Percentiles rank a stretch among this genome's conserved stretches.
Evolutionary conservation across 2,329 filamentous ascomycete genomes (phyloP).

Genomic region (Escovopsis weberi): DNA sequence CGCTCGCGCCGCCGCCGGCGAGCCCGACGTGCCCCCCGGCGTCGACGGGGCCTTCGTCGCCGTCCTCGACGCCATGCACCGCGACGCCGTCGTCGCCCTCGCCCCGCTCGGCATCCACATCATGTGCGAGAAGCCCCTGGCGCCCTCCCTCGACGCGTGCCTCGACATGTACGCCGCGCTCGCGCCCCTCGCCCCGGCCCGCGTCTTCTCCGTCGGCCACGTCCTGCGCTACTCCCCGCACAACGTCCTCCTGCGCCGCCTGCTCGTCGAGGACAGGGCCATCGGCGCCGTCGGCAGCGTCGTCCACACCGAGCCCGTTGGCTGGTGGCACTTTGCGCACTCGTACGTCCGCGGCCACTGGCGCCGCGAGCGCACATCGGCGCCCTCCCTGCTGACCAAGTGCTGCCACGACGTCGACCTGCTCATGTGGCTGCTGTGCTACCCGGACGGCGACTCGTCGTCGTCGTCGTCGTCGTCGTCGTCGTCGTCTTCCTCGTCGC

Average conservation of each 20-base stretch:
- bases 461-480: too few species aligned
- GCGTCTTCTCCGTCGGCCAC: constrained; percentile 81
- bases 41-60: constrained; percentile 49
- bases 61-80: constrained; percentile 80
- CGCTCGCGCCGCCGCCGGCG: constrained; percentile 32
- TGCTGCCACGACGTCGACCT: constrained; percentile 95
- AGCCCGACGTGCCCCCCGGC: constrained; percentile 31
- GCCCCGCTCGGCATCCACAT: constrained; percentile 62
- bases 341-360: constrained; percentile 90
- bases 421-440: constrained; percentile 78
- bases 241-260: constrained; percentile 67
- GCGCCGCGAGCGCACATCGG: constrained; percentile 65
- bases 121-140: constrained; percentile 90
- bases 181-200: constrained; percentile 16
- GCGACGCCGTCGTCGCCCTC: constrained; percentile 61
- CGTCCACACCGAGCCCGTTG: constrained; percentile 87
- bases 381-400: constrained; percentile 77
- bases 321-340: constrained; percentile 92
- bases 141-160: constrained; percentile 65
- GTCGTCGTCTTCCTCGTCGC: too few species aligned
- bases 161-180: constrained; percentile 55
- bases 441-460: constrained; percentile 37
- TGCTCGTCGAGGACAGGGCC: constrained; percentile 58
- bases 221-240: constrained; percentile 88
- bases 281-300: constrained; percentile 78